These are phyloP conservation scores for Beauveria asiatica DNA, from an alignment of 2,329 filamentous ascomycete genomes.

Conservation along the genomic window DNA sequence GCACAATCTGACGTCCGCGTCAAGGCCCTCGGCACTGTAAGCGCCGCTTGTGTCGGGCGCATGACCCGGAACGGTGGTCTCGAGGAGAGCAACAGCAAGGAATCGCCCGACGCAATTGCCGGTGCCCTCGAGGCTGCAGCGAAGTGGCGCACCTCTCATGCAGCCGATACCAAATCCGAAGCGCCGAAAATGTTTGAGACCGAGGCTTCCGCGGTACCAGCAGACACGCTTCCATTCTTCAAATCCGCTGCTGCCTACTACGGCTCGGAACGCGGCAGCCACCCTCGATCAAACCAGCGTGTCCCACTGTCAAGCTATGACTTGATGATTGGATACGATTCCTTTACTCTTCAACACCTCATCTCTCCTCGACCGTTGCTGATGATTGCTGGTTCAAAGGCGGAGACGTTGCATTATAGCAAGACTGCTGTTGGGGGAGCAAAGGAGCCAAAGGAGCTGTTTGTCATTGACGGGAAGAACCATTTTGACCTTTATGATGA, in stretches of 20 bases:
- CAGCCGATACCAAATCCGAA: neutral
- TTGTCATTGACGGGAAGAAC: conserved; percentile 14
- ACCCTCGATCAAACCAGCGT: neutral
- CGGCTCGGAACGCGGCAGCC: neutral
- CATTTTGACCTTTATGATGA: conserved; percentile 14
- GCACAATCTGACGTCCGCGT: conserved; percentile 28
- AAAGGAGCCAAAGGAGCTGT: conserved; percentile 15
- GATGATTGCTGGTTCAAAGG: conserved; percentile 1
- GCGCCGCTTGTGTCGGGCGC: conserved; percentile 22
- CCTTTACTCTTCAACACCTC: neutral
- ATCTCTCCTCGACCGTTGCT: neutral
- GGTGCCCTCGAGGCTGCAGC: conserved; percentile 8
- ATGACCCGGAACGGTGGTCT: conserved; percentile 17
- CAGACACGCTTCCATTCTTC: conserved; percentile 9
- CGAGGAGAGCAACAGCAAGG: conserved; percentile 6
- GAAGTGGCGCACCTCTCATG: conserved; percentile 6
- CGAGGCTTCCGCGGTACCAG: neutral
- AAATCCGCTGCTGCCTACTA: conserved; percentile 11
- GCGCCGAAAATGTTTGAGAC: neutral
- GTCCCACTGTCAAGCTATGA: neutral
- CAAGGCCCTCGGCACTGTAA: conserved; percentile 26
- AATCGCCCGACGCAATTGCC: neutral
- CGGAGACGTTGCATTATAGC: conserved; percentile 1
- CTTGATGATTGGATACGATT: neutral
- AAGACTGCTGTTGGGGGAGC: conserved; percentile 12